Evolutionary conservation across 179 eudicot species (phyloP).

Genomic region (Gypsophila paniculata): DNA sequence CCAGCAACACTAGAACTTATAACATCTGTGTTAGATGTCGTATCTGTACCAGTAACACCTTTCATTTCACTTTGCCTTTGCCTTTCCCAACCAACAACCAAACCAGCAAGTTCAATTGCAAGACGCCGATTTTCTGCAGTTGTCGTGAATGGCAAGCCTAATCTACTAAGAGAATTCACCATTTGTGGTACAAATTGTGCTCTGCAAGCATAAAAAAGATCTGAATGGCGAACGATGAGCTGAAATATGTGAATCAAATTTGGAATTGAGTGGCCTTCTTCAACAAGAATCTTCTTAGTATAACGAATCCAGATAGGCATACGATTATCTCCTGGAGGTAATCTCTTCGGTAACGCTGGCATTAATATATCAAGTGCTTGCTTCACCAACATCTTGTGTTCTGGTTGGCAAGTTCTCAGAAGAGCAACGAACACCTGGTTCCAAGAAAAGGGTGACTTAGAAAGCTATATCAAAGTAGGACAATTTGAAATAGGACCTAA

Average conservation of each 20-base stretch:
- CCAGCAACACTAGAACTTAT: conserved; percentile 40
- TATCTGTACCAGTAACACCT: conserved; percentile 47
- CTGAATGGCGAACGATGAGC: conserved; percentile 98
- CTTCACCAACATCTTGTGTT: conserved; percentile 97
- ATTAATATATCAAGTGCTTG: conserved; percentile 98
- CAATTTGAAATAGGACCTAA: background rate
- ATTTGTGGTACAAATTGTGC: conserved; percentile 99
- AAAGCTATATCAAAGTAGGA: background rate
- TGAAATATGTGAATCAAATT: conserved; percentile 96
- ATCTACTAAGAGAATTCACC: conserved; percentile 97
- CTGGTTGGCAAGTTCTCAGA: conserved; percentile 97
- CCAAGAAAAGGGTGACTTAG: conserved; percentile 7
- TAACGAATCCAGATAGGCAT: conserved; percentile 99
- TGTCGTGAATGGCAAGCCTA: conserved; percentile 90
- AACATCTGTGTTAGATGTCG: conserved; percentile 50
- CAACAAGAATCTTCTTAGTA: conserved; percentile 93
- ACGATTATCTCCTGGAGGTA: conserved; percentile 95
- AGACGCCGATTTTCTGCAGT: conserved; percentile 95
- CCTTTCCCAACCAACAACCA: conserved; percentile 98
- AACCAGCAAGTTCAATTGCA: conserved; percentile 98
- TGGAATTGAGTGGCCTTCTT: conserved; percentile 98
- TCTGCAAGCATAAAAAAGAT: conserved; percentile 93
- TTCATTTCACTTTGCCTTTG: conserved; percentile 91
- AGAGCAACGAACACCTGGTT: conserved; percentile 96
- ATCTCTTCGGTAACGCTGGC: conserved; percentile 96